Percentiles rank a stretch among this genome's conserved stretches.
phyloP scores from a whole-genome alignment of 805 yeast genomes.

The Myxozyma vanderwaltii region DNA sequence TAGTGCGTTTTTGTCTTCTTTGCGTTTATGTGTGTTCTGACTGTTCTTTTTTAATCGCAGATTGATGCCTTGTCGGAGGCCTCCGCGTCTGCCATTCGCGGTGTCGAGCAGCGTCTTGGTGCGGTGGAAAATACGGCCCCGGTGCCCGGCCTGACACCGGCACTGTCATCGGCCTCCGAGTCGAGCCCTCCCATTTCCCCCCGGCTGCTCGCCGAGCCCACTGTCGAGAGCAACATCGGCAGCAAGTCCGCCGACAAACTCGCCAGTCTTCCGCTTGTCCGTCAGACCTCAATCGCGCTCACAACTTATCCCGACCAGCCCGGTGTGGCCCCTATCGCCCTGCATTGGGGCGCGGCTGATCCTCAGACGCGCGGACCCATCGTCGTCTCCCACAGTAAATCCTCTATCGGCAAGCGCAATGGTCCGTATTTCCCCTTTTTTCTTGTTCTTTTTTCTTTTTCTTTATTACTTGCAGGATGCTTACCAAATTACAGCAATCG shows the following conservation, averaged over 20 bases:
- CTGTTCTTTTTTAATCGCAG: neutral
- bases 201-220: constrained; percentile 14
- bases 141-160: constrained; percentile 11
- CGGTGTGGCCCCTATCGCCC: constrained; percentile 51
- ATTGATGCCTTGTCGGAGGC: constrained; percentile 15
- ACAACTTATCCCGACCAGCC: constrained; percentile 59
- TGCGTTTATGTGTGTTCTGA: neutral
- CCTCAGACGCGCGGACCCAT: constrained; percentile 54
- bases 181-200: constrained; percentile 32
- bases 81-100: constrained; percentile 12
- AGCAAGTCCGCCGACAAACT: neutral
- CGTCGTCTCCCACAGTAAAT: constrained; percentile 54
- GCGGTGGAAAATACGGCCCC: constrained; percentile 5
- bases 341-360: constrained; percentile 57
- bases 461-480: no score
- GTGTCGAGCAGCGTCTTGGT: constrained; percentile 18
- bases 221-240: neutral
- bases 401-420: constrained; percentile 57
- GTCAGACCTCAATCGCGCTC: constrained; percentile 46
- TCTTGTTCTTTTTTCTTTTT: neutral
- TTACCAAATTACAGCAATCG: constrained; percentile 48
- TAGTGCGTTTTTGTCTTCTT: no score
- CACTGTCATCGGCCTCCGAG: constrained; percentile 12
- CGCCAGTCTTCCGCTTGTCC: neutral
- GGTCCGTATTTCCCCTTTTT: constrained; percentile 38